phyloP scores from a whole-genome alignment of 345 rosid species.

The Pistacia atlantica region DNA sequence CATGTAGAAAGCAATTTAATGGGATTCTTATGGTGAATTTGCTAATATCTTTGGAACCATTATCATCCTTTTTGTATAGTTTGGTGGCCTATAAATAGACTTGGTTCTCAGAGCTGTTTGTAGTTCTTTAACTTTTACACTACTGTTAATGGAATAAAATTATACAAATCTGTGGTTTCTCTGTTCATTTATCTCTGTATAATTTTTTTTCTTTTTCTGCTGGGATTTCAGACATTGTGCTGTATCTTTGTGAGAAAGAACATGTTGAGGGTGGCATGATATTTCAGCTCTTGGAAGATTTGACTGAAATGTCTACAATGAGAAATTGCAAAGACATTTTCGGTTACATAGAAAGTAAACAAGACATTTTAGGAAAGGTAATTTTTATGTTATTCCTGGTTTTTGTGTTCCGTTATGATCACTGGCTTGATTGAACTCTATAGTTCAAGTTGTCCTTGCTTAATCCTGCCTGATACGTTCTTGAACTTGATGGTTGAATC shows the following conservation, averaged over 20 bases:
- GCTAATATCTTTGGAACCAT: not conserved
- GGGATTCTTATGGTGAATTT: not conserved
- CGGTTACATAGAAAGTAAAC: slow-evolving; percentile 92
- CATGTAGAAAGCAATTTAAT: not conserved
- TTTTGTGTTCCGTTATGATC: slow-evolving; percentile 1
- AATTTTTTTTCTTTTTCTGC: slow-evolving; percentile 4
- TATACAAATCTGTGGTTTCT: not conserved
- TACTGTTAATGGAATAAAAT: not conserved
- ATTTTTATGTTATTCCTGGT: not conserved
- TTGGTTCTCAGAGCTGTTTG: not conserved
- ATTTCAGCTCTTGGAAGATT: slow-evolving; percentile 93
- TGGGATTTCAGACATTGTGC: slow-evolving; percentile 67
- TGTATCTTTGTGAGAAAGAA: slow-evolving; percentile 95
- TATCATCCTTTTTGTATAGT: not conserved
- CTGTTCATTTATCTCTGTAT: slow-evolving; percentile 4
- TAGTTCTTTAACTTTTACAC: not conserved
- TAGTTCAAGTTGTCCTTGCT: slow-evolving; percentile 6
- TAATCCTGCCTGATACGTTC: slow-evolving; percentile 8
- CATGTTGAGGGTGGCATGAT: slow-evolving; percentile 99
- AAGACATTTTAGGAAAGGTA: slow-evolving; percentile 92
- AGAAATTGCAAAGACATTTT: slow-evolving; percentile 91
- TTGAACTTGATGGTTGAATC: slow-evolving; percentile 14
- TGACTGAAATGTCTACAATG: slow-evolving; percentile 99
- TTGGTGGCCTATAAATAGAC: not conserved
- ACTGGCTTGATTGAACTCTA: slow-evolving; percentile 1